Evolutionary conservation across 306 rosid species (phyloP), one percentile per base, ranked within the genome.

Genomic region (Prunus dulcis): DNA sequence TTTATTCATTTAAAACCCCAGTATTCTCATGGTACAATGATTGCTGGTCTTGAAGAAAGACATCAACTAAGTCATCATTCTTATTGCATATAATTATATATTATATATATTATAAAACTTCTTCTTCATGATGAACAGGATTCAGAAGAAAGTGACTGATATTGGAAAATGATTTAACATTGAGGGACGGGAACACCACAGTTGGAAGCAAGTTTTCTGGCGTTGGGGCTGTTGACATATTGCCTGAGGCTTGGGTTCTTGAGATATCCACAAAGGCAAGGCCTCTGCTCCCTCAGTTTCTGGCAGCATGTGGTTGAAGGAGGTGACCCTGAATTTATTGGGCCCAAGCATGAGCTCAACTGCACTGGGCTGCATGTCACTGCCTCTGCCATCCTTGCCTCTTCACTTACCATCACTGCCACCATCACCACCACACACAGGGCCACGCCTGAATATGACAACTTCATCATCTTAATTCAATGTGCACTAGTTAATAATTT

Each of bases 231-330:
- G 69, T 71, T 76, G 3, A 86, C 61, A 23, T 80, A 84, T 22
- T 50, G 80, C 51, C 22, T 32, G 6, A 91, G 77, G 20, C 50
- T 67, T 11, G 96, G 96, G 28, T 91, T 83, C 27, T 77, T 85
- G 58, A 84, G 20, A 80, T 87, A 88, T 14, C 80, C 89, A 79
- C 93, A 91, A 3, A 82, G 65, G 75, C 96, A 91, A 77, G 90
- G 90, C 67, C 25, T 82, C 28, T 91, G 96, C 69, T 87, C 89
- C 82, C 73, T 87, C 84, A 77, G 55, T 58, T 81, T 89, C 65
- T 78, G 67, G 67, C 97, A 91, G 71, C 97, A 91, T 0, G 15
- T 2, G 9, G 38, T 74, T 0, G 91, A 76, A 0, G 93, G 97
- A 1, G 72, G 72, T 2, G 82, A 30, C 4, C 83, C 23, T 0